phyloP scores from a whole-genome alignment of 371 early-diverging fungal genomes.

The Globomyces sp. region DNA sequence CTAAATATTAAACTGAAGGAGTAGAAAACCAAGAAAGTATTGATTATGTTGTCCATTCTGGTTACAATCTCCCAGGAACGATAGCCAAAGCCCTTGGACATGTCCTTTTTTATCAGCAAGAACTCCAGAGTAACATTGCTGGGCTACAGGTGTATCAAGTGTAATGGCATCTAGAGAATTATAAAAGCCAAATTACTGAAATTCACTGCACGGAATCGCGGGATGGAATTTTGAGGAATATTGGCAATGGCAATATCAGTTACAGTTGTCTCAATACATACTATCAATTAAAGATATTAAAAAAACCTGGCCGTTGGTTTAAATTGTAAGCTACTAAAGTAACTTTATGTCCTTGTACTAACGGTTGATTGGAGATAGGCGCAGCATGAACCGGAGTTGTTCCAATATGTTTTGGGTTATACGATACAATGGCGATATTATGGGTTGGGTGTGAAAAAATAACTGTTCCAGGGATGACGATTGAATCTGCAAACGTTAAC shows the following conservation, averaged over 20 bases:
- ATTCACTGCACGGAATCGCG: slow-evolving; percentile 67
- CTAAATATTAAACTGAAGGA: too few species aligned
- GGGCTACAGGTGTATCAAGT: slow-evolving; percentile 79
- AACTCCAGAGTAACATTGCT: slow-evolving; percentile 82
- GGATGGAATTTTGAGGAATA: slow-evolving; percentile 77
- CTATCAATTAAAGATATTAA: too few species aligned
- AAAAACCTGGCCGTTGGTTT: slow-evolving; percentile 63
- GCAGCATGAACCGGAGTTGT: slow-evolving; percentile 69
- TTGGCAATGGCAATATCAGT: slow-evolving; percentile 77
- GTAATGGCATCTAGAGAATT: slow-evolving; percentile 65
- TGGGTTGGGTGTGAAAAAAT: slow-evolving; percentile 79
- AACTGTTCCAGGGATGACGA: slow-evolving; percentile 44
- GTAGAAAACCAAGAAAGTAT: slow-evolving; percentile 64
- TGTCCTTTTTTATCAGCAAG: slow-evolving; percentile 68
- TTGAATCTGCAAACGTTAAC: slow-evolving; percentile 69
- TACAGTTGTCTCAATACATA: slow-evolving; percentile 69
- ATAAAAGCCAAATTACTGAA: slow-evolving; percentile 16
- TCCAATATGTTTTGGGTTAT: slow-evolving; percentile 71
- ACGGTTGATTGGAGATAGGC: slow-evolving; percentile 53
- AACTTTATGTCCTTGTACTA: slow-evolving; percentile 58
- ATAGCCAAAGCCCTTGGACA: slow-evolving; percentile 85
- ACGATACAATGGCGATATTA: slow-evolving; percentile 71
- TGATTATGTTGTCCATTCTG: slow-evolving; percentile 61
- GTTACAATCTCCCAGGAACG: slow-evolving; percentile 75
- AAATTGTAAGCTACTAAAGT: slow-evolving; percentile 72